Evolutionary conservation across 805 yeast species (phyloP).

Genomic region (Ogataea glucozyma): DNA sequence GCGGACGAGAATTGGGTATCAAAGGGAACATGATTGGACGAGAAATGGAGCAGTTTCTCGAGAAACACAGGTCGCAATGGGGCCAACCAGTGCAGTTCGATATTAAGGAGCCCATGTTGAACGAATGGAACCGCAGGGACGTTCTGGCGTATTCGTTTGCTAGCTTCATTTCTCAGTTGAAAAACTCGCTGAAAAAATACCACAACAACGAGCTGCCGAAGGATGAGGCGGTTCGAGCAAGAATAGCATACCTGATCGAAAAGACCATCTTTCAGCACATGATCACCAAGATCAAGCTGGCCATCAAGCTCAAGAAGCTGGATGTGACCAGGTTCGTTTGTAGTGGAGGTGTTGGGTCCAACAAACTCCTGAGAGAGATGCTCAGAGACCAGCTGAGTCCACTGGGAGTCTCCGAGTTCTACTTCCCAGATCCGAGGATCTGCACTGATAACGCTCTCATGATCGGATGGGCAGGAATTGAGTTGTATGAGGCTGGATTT

Average conservation of each 20-base stretch:
- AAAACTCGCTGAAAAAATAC: constrained; percentile 30
- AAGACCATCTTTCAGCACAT: constrained; percentile 71
- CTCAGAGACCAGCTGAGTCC: constrained; percentile 40
- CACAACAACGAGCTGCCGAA: constrained; percentile 21
- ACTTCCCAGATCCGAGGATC: constrained; percentile 66
- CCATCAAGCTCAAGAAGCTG: constrained; percentile 43
- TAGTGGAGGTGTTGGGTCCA: constrained; percentile 95
- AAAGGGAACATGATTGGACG: constrained; percentile 84
- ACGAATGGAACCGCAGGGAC: constrained; percentile 46
- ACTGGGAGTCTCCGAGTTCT: constrained; percentile 40
- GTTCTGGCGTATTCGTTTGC: constrained; percentile 71
- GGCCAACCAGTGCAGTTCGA: constrained; percentile 29
- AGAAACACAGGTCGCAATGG: constrained; percentile 35
- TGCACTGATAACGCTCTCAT: constrained; percentile 96
- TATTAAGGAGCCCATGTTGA: constrained; percentile 52
- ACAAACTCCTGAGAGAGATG: constrained; percentile 52
- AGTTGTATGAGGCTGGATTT: constrained; percentile 61
- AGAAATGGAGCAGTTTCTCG: constrained; percentile 65
- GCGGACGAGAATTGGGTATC: constrained; percentile 83
- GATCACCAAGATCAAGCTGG: constrained; percentile 57
- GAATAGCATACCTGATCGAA: constrained; percentile 62
- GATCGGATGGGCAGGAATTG: constrained; percentile 98
- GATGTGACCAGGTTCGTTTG: constrained; percentile 59
- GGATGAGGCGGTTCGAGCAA: constrained; percentile 34
- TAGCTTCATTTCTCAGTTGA: constrained; percentile 47